Evolutionary conservation across 306 rosid genomes (phyloP).

Genomic region (Medicago lupulina): DNA sequence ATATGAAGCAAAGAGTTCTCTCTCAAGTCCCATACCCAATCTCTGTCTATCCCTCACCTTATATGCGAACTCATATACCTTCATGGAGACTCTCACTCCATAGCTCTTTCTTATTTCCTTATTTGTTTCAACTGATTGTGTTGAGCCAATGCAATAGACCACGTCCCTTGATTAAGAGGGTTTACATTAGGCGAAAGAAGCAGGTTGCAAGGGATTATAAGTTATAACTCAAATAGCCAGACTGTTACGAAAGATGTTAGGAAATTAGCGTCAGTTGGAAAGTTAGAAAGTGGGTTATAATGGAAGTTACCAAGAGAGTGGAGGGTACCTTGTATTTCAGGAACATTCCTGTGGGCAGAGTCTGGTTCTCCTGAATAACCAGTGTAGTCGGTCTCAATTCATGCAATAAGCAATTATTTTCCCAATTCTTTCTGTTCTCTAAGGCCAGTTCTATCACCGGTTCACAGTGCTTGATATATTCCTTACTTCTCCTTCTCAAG

Average conservation of each 20-base stretch:
- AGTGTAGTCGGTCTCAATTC: not conserved
- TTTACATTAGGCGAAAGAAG: not conserved
- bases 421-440: not conserved
- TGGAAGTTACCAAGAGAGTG: not conserved
- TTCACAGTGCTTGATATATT: not conserved
- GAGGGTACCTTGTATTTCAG: not conserved
- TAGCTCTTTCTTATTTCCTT: not conserved
- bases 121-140: not conserved
- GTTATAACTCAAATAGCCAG: not conserved
- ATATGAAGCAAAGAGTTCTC: not conserved
- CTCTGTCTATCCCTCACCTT: not conserved
- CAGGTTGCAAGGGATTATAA: not conserved
- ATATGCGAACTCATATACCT: not conserved
- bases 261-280: not conserved
- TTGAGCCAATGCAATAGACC: not conserved
- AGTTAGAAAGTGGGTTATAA: too few relatives aligned
- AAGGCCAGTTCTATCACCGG: not conserved
- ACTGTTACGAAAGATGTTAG: not conserved
- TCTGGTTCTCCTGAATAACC: too few relatives aligned
- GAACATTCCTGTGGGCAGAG: not conserved
- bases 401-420: not conserved
- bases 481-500: not conserved
- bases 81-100: not conserved
- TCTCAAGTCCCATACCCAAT: not conserved
- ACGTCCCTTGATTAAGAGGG: not conserved